Evolutionary conservation across 768 basidiomycete species (phyloP).

Genomic region (Imleria badia): DNA sequence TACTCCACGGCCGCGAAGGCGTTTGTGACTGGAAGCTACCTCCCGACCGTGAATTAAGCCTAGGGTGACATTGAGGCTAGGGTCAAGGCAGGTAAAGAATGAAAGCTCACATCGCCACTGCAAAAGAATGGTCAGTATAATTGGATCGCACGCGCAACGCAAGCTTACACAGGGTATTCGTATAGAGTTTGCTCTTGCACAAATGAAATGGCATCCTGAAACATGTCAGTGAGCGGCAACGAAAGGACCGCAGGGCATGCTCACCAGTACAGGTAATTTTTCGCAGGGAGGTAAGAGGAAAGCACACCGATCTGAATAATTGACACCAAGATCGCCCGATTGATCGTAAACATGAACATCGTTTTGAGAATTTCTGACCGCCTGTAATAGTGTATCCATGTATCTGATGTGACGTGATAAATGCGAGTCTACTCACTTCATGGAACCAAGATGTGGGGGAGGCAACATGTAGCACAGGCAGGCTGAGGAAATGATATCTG

Average conservation of each 20-base stretch:
- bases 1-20: conserved; percentile 3
- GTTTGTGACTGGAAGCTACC: background rate
- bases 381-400: background rate
- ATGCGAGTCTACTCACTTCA: conserved; percentile 1
- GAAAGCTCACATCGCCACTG: conserved; percentile 17
- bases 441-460: conserved; percentile 1
- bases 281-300: conserved; percentile 12
- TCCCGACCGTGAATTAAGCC: conserved; percentile 15
- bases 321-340: conserved; percentile 20
- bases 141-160: background rate
- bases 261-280: conserved; percentile 18
- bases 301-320: conserved; percentile 19
- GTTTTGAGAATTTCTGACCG: conserved; percentile 11
- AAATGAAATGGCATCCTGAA: conserved; percentile 23
- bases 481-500: conserved; percentile 14
- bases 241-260: background rate
- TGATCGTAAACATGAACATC: conserved; percentile 18
- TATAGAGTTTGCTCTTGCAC: conserved; percentile 25
- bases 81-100: background rate
- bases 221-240: background rate
- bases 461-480: conserved; percentile 16
- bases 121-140: background rate
- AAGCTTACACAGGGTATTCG: conserved; percentile 20
- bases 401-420: background rate
- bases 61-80: background rate